These are phyloP conservation scores for Sanghuangporus weigelae DNA, from an alignment of 1,284 basidiomycete genomes.

Conservation along the genomic window DNA sequence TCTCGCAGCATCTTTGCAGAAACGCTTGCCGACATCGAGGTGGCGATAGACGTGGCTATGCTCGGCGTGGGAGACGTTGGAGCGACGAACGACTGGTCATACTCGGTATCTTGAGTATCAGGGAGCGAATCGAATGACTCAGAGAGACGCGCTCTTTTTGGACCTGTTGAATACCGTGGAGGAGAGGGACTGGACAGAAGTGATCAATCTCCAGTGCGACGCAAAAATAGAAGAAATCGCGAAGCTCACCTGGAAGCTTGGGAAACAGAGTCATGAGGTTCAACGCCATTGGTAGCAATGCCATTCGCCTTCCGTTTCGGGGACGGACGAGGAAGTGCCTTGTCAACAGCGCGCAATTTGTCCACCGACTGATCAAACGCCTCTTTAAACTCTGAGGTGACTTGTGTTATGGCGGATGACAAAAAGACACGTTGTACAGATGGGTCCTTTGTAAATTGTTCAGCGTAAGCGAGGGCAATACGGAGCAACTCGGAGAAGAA, in stretches of 20 bases:
- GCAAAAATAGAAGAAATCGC: neutral
- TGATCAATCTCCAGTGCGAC: neutral
- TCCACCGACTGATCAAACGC: neutral
- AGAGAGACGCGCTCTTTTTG: conserved; percentile 8
- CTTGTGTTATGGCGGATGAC: conserved; percentile 15
- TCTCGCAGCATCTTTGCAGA: conserved; percentile 57
- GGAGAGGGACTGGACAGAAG: neutral
- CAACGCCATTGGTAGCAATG: neutral
- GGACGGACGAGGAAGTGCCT: neutral
- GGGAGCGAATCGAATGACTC: neutral
- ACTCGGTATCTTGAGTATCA: neutral
- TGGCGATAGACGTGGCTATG: conserved; percentile 26
- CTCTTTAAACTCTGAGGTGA: neutral
- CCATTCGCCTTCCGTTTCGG: conserved; percentile 3
- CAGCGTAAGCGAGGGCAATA: conserved; percentile 17
- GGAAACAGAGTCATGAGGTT: neutral
- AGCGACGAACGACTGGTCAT: neutral
- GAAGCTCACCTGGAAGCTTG: conserved; percentile 1
- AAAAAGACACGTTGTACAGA: conserved; percentile 16
- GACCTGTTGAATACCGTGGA: neutral
- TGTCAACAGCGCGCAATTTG: neutral
- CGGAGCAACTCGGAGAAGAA: conserved; percentile 19
- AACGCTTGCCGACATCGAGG: conserved; percentile 41
- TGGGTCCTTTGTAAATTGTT: conserved; percentile 12
- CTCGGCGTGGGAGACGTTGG: conserved; percentile 31